phyloP scores from a whole-genome alignment of 306 rosid species.

The Sindora glabra region DNA sequence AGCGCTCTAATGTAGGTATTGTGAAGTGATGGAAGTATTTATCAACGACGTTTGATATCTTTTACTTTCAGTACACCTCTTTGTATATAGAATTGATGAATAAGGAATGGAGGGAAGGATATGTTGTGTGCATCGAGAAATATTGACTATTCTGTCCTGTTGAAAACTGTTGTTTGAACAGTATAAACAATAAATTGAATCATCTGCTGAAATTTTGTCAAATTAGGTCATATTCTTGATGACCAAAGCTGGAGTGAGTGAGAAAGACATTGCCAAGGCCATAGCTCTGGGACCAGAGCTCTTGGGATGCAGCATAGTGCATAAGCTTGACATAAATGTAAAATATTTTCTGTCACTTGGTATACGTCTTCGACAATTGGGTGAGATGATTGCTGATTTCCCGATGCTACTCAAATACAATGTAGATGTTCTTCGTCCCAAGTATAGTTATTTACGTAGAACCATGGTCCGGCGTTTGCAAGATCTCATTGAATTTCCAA shows the following conservation, averaged over 20 bases:
- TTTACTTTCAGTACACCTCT: neutral
- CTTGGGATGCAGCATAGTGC: conserved; percentile 70
- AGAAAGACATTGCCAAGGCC: conserved; percentile 65
- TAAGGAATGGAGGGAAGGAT: no score
- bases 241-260: conserved; percentile 75
- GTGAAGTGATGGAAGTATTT: neutral
- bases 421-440: conserved; percentile 68
- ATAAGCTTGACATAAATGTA: conserved; percentile 71
- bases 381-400: conserved; percentile 50
- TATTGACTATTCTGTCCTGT: neutral
- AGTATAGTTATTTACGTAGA: conserved; percentile 65
- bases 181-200: neutral
- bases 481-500: conserved; percentile 85
- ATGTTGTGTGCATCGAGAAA: neutral
- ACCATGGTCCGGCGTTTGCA: conserved; percentile 77
- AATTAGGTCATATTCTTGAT: conserved; percentile 80
- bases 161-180: neutral
- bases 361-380: conserved; percentile 48
- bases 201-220: conserved; percentile 21
- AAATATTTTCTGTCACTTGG: conserved; percentile 83
- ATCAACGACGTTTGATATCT: neutral
- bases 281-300: conserved; percentile 89
- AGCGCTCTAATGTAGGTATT: neutral
- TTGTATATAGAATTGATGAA: neutral
- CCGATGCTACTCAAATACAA: neutral